phyloP scores from a whole-genome alignment of 2,329 filamentous ascomycete species.

The Lachnellula cervina region DNA sequence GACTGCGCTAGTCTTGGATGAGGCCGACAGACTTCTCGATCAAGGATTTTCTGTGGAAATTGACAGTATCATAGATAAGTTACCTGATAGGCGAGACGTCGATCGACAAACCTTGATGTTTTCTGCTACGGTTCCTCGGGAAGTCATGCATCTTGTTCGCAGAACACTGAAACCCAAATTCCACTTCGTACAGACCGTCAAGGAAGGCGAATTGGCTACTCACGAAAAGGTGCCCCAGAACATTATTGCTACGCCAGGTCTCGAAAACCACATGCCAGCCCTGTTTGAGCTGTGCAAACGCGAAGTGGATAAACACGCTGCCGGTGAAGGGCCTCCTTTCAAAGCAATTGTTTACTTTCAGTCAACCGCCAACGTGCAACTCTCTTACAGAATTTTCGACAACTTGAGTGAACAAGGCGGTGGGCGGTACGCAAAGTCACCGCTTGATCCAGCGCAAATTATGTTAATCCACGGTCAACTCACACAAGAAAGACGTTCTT shows the following conservation, averaged over 20 bases:
- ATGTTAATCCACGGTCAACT: conserved; percentile 74
- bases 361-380: conserved; percentile 66
- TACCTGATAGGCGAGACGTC: conserved; percentile 59
- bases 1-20: conserved; percentile 88
- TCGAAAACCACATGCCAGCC: conserved; percentile 73
- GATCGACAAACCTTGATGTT: conserved; percentile 90
- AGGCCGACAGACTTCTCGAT: conserved; percentile 97
- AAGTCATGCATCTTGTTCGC: conserved; percentile 74
- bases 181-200: conserved; percentile 82
- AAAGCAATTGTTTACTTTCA: conserved; percentile 93
- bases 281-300: conserved; percentile 50
- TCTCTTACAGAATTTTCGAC: conserved; percentile 53
- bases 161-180: conserved; percentile 75
- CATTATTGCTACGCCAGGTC: conserved; percentile 58
- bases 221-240: conserved; percentile 82
- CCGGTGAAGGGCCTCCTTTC: conserved; percentile 45
- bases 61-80: conserved; percentile 50
- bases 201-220: conserved; percentile 75
- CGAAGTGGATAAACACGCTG: conserved; percentile 31
- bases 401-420: conserved; percentile 17
- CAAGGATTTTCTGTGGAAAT: conserved; percentile 74
- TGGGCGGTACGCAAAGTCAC: conserved; percentile 21
- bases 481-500: conserved; percentile 63
- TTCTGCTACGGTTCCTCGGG: conserved; percentile 83
- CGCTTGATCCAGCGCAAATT: conserved; percentile 26